Conservation (phyloP, 352 stramenopile genomes). For the Ophiocytium majus region DNA sequence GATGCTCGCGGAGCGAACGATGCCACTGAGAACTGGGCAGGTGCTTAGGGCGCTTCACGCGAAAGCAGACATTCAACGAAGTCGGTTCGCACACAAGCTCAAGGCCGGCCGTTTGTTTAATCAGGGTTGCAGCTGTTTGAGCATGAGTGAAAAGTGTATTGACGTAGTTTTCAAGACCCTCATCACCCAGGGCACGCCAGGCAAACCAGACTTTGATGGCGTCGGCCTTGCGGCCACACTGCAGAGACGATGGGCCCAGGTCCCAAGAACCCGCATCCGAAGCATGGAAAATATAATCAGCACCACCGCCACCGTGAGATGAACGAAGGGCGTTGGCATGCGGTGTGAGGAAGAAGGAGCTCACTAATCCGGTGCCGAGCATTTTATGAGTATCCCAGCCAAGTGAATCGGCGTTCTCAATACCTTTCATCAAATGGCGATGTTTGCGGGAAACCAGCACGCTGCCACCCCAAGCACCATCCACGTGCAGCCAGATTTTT, state of each 20-base stretch:
- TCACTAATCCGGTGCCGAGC: slow-evolving; percentile 4
- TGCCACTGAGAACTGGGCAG: no score
- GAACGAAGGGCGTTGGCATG: neutral
- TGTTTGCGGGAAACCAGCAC: neutral
- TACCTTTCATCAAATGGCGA: slow-evolving; percentile 5
- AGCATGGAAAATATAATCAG: slow-evolving; percentile 9
- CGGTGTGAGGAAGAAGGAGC: neutral
- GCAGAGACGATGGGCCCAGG: neutral
- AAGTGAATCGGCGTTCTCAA: neutral
- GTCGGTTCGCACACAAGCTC: neutral
- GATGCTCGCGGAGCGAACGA: no score
- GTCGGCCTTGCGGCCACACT: neutral
- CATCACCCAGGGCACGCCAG: neutral
- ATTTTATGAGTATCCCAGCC: slow-evolving; percentile 2
- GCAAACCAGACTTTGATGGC: neutral
- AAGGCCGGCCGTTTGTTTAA: neutral
- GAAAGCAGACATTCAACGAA: slow-evolving; percentile 6
- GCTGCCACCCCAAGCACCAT: neutral
- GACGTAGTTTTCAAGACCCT: neutral
- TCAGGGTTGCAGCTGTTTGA: neutral
- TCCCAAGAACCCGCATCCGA: neutral
- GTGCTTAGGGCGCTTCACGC: no score
- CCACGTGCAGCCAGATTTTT: slow-evolving; percentile 7
- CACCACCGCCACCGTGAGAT: neutral
- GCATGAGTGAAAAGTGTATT: neutral